Base-by-base conservation (phyloP, 495 filamentous ascomycete genomes). In the Barbatosphaeria neglecta region DNA sequence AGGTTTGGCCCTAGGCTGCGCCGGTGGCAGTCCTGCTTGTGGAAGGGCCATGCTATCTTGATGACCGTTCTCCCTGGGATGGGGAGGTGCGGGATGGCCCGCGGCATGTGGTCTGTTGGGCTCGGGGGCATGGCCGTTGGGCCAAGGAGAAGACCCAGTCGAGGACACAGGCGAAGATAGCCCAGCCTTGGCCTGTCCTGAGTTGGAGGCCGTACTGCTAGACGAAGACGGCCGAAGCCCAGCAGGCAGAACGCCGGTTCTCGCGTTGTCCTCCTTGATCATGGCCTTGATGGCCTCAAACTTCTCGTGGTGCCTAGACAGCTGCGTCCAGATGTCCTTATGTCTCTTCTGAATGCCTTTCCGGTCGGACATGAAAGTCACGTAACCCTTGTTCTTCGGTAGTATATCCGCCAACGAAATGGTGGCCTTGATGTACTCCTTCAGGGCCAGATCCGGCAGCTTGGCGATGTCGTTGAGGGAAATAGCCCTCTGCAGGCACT, bases 351-450 rank as follows among this genome's bases (percentile, higher is more conserved):
- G 51, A 49, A 7, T 38, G 16, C 49, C 41, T 66, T 63, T 6
- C 35, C 50, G 51, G 31, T 57, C 55, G 9, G 37, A 18, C 39
- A 55, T 55, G 19, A 64, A 39, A 35, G 51, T 46, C 24, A 47
- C 46, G 57, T 55, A 62, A 19, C 50, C 59, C 41, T 60, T 72
- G 41, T 70, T 71, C 50, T 67, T 70, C 50, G 67, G 70, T n/a
- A 63, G 64, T 23, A 82, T 67, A 33, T 90, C 75, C 19, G 85
- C 70, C 27, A 83, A 72, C 48, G 97, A 81, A 40, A 86, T 81
- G 38, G 74, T 86, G 20, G 90, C 83, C 35, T 81, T 77, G 43
- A 96, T 72, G 62, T 86, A 97, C 40, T 95, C 86, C 22, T 69
- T 64, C 7, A 77, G 55, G 7, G 73, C 75, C 18, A 73, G 31